Conservation (phyloP, 2,329 filamentous ascomycete genomes). For the Claviceps monticola region DNA sequence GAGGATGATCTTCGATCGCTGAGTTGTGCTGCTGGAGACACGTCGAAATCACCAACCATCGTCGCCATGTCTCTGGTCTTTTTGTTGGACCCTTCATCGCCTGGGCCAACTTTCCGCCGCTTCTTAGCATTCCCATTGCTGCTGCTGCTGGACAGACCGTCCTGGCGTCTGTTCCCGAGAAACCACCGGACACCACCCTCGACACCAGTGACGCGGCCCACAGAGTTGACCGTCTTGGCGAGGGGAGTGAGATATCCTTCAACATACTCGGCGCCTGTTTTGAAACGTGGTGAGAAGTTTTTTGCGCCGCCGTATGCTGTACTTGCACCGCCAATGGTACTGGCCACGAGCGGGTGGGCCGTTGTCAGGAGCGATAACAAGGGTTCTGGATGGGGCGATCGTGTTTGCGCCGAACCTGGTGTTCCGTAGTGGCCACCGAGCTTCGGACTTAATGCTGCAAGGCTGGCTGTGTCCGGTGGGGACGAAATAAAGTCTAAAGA, state of each 20-base stretch:
- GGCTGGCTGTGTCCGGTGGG: slow-evolving; percentile 33
- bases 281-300: slow-evolving; percentile 78
- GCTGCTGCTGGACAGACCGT: slow-evolving; percentile 26
- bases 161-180: slow-evolving; percentile 44
- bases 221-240: slow-evolving; percentile 71
- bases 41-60: slow-evolving; percentile 9
- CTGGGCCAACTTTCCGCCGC: slow-evolving; percentile 40
- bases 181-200: slow-evolving; percentile 81
- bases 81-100: slow-evolving; percentile 16
- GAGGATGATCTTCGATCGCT: slow-evolving; percentile 44
- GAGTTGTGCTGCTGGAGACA: slow-evolving; percentile 15
- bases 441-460: slow-evolving; percentile 24
- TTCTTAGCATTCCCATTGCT: slow-evolving; percentile 36
- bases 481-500: slow-evolving; percentile 51
- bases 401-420: slow-evolving; percentile 5
- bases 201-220: slow-evolving; percentile 74
- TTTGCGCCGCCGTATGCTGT: slow-evolving; percentile 80
- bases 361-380: slow-evolving; percentile 77
- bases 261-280: slow-evolving; percentile 79
- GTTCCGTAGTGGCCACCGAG: slow-evolving; percentile 1
- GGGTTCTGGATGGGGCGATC: slow-evolving; percentile 53
- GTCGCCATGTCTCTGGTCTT: slow-evolving; percentile 2
- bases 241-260: slow-evolving; percentile 80
- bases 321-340: slow-evolving; percentile 70
- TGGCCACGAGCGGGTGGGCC: slow-evolving; percentile 74